A percentile compares a stretch with the other conserved stretches of the same genome.
Evolutionary conservation across 805 yeast genomes (phyloP).

Genomic region (Saccharomyces jurei): DNA sequence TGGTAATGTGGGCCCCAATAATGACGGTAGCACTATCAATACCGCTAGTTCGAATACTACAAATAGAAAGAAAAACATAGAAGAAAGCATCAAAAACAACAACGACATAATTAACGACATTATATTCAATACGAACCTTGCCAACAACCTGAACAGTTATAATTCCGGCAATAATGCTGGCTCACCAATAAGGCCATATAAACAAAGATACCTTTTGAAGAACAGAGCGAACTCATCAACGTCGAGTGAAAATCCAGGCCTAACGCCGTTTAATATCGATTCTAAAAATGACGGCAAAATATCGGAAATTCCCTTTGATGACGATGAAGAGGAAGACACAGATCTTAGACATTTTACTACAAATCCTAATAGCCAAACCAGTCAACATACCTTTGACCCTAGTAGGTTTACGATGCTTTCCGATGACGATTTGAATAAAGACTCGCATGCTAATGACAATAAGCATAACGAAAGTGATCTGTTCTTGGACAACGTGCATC

Average conservation of each 20-base stretch:
- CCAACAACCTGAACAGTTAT: background rate
- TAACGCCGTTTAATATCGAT: background rate
- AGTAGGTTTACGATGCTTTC: background rate
- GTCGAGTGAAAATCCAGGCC: background rate
- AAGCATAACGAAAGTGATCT: slow-evolving; percentile 6
- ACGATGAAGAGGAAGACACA: slow-evolving; percentile 9
- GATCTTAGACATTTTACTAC: background rate
- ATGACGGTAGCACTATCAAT: background rate
- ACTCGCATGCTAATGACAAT: background rate
- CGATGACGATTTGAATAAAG: background rate
- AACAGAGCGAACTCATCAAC: slow-evolving; percentile 15
- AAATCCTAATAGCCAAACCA: background rate
- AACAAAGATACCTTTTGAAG: slow-evolving; percentile 17
- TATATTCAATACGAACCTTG: background rate
- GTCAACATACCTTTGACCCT: background rate
- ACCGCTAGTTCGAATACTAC: background rate
- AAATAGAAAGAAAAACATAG: background rate
- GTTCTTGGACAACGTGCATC: slow-evolving; percentile 17
- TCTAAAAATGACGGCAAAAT: slow-evolving; percentile 11
- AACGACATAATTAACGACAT: background rate
- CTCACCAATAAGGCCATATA: background rate
- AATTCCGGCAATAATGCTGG: background rate
- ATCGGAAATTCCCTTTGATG: slow-evolving; percentile 22
- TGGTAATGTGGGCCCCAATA: background rate
- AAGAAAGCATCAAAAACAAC: background rate